These are phyloP conservation scores for Geum urbanum DNA, from an alignment of 306 rosid genomes.

Conservation along the genomic window DNA sequence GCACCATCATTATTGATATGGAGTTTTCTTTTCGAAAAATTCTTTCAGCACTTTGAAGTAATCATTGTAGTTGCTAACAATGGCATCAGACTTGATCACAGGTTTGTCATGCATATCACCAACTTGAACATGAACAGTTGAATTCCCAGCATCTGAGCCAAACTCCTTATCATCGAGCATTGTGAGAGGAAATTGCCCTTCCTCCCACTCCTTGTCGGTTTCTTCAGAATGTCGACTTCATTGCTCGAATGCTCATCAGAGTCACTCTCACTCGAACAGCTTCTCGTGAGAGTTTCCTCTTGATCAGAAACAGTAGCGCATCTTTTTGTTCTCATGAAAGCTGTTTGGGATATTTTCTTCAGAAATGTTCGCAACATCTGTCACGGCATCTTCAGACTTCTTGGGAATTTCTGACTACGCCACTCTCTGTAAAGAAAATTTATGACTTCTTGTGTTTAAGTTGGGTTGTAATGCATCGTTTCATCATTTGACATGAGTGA, in stretches of 20 bases:
- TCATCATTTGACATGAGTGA: too few relatives aligned
- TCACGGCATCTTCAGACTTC: slow-evolving; percentile 11
- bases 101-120: slow-evolving; percentile 31
- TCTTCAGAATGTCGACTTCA: slow-evolving; percentile 34
- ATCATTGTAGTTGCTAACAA: slow-evolving; percentile 20
- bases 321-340: slow-evolving; percentile 23
- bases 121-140: slow-evolving; percentile 20
- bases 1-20: slow-evolving; percentile 7
- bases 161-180: slow-evolving; percentile 34
- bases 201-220: slow-evolving; percentile 52
- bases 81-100: slow-evolving; percentile 36
- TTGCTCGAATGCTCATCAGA: slow-evolving; percentile 22
- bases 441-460: too few relatives aligned
- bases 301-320: slow-evolving; percentile 19
- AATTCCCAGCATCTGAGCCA: slow-evolving; percentile 29
- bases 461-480: too few relatives aligned
- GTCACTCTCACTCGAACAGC: slow-evolving; percentile 29
- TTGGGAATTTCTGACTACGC: too few relatives aligned
- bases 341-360: slow-evolving; percentile 25
- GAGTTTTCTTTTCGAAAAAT: slow-evolving; percentile 26
- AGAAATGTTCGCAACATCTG: not conserved
- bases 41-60: slow-evolving; percentile 15
- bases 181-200: slow-evolving; percentile 26
- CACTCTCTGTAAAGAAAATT: too few relatives aligned
- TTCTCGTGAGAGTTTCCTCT: slow-evolving; percentile 41